A percentile compares a stretch with the other conserved stretches of the same genome.
Conservation (phyloP, 371 early-diverging fungal genomes). For the Massospora cicadina region DNA sequence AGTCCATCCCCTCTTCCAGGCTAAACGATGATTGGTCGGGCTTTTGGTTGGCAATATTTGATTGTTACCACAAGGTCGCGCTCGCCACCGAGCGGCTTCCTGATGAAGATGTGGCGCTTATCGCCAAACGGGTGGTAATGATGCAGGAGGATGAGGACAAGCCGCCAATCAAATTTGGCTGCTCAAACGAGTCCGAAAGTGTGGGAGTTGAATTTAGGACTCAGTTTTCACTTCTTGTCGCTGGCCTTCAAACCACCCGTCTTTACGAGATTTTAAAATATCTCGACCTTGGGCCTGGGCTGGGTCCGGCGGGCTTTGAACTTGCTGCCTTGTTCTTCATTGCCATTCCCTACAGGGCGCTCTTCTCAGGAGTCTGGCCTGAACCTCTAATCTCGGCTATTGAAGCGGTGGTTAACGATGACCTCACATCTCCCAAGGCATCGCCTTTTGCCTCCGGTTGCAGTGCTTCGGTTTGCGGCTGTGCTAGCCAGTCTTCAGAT, state of each 20-base stretch:
- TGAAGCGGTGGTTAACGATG: not conserved
- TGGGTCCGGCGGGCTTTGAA: not conserved
- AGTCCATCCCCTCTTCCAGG: not conserved
- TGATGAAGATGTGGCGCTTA: not conserved
- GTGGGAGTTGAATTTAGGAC: not conserved
- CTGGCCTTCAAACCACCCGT: not conserved
- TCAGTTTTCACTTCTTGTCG: conserved; percentile 1
- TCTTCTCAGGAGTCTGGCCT: not conserved
- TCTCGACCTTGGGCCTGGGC: not conserved
- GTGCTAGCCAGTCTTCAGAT: not conserved
- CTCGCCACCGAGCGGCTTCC: not conserved
- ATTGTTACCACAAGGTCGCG: not conserved
- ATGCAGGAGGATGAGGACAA: not conserved
- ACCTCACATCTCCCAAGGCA: not conserved
- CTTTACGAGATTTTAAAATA: not conserved
- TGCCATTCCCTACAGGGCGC: not conserved
- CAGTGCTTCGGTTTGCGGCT: not conserved
- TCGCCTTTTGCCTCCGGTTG: not conserved
- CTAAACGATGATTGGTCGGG: not conserved
- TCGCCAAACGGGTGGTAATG: not conserved
- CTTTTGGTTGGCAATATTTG: not conserved
- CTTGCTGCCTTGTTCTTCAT: not conserved
- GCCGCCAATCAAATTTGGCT: not conserved
- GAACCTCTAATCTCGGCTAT: not conserved
- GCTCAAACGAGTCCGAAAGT: not conserved